Evolutionary conservation across 768 basidiomycete genomes (phyloP).

Genomic region (Hebeloma cylindrosporum): DNA sequence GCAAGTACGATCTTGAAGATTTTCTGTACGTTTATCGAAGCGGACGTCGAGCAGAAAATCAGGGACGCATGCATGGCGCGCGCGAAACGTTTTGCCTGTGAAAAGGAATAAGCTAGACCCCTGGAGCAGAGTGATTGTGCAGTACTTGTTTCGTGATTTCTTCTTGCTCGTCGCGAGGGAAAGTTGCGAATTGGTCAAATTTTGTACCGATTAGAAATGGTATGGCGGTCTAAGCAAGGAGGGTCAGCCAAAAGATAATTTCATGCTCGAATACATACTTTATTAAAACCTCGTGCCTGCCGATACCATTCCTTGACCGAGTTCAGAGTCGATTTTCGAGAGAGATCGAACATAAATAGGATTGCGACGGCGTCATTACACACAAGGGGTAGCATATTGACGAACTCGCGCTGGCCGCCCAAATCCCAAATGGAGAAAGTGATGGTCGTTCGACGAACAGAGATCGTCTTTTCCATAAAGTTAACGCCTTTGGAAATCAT

Average conservation of each 20-base stretch:
- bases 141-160: conserved; percentile 97
- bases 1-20: conserved; percentile 98
- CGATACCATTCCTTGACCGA: conserved; percentile 99
- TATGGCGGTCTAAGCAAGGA: conserved; percentile 78
- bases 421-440: conserved; percentile 99
- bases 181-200: conserved; percentile 95
- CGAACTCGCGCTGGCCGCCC: conserved; percentile 96
- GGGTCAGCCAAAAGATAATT: background rate
- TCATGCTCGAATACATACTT: conserved; percentile 52
- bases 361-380: conserved; percentile 99
- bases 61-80: conserved; percentile 99
- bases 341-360: conserved; percentile 99
- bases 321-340: conserved; percentile 95
- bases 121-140: conserved; percentile 7
- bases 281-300: conserved; percentile 98
- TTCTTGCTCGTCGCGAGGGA: conserved; percentile 97
- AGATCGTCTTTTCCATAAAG: conserved; percentile 99
- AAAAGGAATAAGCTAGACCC: conserved; percentile 3
- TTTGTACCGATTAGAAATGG: conserved; percentile 99
- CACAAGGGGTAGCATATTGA: conserved; percentile 97
- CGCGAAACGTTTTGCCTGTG: conserved; percentile 93
- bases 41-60: conserved; percentile 98
- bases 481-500: conserved; percentile 69
- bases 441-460: conserved; percentile 96
- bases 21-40: conserved; percentile 99